Base-by-base conservation (phyloP, 129 eudicot genomes). In the Heracleum sosnowskyi region DNA sequence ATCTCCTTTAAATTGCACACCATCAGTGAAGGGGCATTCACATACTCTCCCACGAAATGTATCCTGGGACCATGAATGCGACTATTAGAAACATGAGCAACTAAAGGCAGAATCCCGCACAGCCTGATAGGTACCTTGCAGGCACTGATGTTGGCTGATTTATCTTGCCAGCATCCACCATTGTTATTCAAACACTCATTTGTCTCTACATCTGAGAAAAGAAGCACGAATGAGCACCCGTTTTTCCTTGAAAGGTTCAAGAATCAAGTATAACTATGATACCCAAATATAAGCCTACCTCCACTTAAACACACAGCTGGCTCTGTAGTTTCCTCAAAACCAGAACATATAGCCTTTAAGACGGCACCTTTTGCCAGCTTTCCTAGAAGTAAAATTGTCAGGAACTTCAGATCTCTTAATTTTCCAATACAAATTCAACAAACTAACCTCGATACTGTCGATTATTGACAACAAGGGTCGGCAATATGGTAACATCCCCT, bases 151-250 rank as follows among this genome's bases (percentile, higher is more conserved):
- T 96, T 96, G 76, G 93, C 85, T 11, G 75, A 77, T 81, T 81
- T 86, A 77, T 92, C 99, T 80, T 89, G 91, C 99, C 99, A 96
- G 85, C 99, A 96, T 28, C 99, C 99, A 78, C 99, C 99, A 83
- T 92, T 88, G 49, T 89, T 89, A 57, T 90, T 93, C 82, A 90
- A 86, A 73, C 99, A 96, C 87, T 96, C 99, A 62, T 96, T 96
- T 79, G 99, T 96, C 82, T 96, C 97, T 76, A 96, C 90, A 34
- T 92, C 99, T 96, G 89, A n/a, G 64, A 11, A 40, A 46, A 64
- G 73, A 60, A 4, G 69, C 62, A 63, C 11, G 10, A 66, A 62
- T 46, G 73, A 78, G 37, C 79, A 79, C 73, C 60, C 72, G 47
- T 37, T 29, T 47, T 28, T 74, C 41, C 28, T 13, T 28, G 2